Percentiles rank a stretch among this genome's conserved stretches.
Evolutionary conservation across 495 filamentous ascomycete species (phyloP).

Genomic region (Rostrohypoxylon terebratum): DNA sequence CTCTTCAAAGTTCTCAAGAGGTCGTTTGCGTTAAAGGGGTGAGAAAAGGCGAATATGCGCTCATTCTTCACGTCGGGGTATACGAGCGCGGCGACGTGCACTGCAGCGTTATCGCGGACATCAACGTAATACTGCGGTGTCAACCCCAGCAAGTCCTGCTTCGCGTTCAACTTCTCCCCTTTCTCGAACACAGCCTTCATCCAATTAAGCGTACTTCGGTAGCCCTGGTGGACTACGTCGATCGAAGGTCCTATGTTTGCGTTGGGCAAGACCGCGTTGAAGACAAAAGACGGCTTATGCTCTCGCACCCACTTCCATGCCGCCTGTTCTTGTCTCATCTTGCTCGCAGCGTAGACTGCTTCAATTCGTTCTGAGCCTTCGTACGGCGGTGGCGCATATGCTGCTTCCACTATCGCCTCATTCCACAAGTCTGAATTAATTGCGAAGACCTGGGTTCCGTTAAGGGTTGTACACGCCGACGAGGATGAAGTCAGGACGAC

Average conservation of each 20-base stretch:
- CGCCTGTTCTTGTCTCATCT: conserved; percentile 38
- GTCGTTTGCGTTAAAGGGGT: conserved; percentile 33
- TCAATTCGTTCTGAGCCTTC: conserved; percentile 5
- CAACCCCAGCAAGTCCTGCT: conserved; percentile 3
- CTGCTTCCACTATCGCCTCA: conserved; percentile 28
- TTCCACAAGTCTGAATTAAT: conserved; percentile 38
- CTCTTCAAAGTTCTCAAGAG: conserved; percentile 15
- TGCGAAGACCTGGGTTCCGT: conserved; percentile 18
- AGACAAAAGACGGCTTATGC: conserved; percentile 40
- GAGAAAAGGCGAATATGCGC: conserved; percentile 33
- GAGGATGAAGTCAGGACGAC: conserved; percentile 37
- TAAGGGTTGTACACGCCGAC: conserved; percentile 9
- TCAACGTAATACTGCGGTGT: conserved; percentile 34
- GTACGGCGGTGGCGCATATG: conserved; percentile 30
- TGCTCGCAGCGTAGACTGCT: conserved; percentile 30
- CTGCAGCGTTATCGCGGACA: conserved; percentile 31
- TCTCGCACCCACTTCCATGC: conserved; percentile 41
- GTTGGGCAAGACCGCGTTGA: conserved; percentile 41
- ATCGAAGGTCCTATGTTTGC: conserved; percentile 34
- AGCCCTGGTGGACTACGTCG: conserved; percentile 21
- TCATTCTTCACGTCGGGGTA: conserved; percentile 34
- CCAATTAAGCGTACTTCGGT: conserved; percentile 21
- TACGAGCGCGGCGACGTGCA: conserved; percentile 39
- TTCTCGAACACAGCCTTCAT: conserved; percentile 25
- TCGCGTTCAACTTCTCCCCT: not conserved